These are phyloP conservation scores for Cladosporium sp. DNA, from an alignment of 2,329 filamentous ascomycete genomes.

Conservation along the genomic window DNA sequence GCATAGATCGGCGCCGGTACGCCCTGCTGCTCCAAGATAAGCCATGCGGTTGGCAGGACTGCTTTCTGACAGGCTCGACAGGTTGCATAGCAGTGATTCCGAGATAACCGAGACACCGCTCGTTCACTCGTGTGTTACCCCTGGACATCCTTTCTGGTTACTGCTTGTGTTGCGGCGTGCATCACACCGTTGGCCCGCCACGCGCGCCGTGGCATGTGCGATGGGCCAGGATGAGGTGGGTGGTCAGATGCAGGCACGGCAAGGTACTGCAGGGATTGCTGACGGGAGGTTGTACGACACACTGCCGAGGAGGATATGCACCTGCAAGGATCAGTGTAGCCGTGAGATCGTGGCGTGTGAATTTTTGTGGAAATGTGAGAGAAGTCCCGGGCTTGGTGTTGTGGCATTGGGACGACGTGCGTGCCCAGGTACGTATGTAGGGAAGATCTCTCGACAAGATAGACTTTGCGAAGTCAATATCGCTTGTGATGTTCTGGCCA, in stretches of 20 bases:
- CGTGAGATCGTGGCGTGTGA: not conserved
- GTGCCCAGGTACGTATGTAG: no score
- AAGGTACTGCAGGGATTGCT: slow-evolving; percentile 3
- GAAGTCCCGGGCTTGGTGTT: no score
- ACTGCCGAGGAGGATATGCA: not conserved
- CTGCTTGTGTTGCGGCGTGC: not conserved
- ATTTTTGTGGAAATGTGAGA: not conserved
- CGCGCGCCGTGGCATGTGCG: not conserved
- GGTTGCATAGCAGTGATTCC: slow-evolving; percentile 1
- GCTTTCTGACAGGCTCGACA: no score
- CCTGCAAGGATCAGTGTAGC: not conserved
- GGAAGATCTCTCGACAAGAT: no score
- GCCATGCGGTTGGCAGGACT: no score
- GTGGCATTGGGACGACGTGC: no score
- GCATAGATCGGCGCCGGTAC: no score
- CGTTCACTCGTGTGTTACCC: not conserved
- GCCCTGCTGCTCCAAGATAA: no score
- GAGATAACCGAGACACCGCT: not conserved
- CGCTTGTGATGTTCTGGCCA: not conserved
- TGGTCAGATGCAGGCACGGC: slow-evolving; percentile 9
- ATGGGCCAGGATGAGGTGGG: not conserved
- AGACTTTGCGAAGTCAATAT: not conserved
- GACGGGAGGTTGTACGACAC: not conserved
- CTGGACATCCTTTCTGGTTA: not conserved
- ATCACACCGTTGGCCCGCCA: not conserved